Evolutionary conservation across 768 basidiomycete genomes (phyloP), one percentile per base, ranked within the genome.

Genomic region (Tricholoma terreum): DNA sequence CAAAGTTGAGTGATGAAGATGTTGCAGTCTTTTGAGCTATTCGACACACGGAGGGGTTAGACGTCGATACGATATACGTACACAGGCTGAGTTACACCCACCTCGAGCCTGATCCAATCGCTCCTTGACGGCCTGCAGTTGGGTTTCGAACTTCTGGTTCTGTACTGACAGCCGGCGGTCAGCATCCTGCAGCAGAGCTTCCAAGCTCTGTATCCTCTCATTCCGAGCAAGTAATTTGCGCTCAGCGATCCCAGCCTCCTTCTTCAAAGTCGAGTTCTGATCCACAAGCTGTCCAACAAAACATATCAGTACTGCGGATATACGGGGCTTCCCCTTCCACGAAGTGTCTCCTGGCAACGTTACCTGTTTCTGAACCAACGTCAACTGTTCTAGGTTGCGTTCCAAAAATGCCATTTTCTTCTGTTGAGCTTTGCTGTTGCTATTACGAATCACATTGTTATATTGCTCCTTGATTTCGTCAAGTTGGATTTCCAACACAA

Each of bases 361-460:
- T 60, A 89, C 95, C 86, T 98, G 94, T 73, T 98, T 97, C 82
- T 98, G 97, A 19, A 98, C 94, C 52, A 92, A 74, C 24, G 94
- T 96, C 62, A 98, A 76, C 68, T 96, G 93, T 67, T 98, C 95
- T 52, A 99, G 77, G 68, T 98, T 99, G 52, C 96, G 89, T 69
- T 98, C 94, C 54, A 99, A 74, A 83, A 98, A 97, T 11, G 94
- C 92, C 90, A 98, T 95, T 83, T 98, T 98, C 84, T 96, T 95
- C 76, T 96, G 93, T 65, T 99, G 97, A 6, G 96, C 93, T 72
- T 96, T 95, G 73, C 90, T 94, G 73, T 98, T 98, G 77, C 94
- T 95, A 71, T 97, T 97, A 61, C 93, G 89, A 66, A 97, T 94
- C 58, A 98, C 93, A 69, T 95, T 96, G 77, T 94, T 96, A 75